phyloP scores from a whole-genome alignment of 2,329 filamentous ascomycete genomes.

The Elsinoe australis region DNA sequence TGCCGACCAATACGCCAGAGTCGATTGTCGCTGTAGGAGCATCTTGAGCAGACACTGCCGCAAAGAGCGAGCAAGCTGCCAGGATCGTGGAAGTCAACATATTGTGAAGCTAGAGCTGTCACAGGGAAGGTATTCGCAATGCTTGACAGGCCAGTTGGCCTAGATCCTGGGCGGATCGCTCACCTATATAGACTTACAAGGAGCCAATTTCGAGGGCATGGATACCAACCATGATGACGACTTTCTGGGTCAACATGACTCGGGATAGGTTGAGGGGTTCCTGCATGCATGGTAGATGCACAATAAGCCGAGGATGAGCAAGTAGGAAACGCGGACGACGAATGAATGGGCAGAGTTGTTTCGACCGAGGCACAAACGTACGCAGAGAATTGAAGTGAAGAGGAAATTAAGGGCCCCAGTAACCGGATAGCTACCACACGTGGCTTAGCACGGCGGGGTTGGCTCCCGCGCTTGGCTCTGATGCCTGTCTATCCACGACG shows the following conservation, averaged over 20 bases:
- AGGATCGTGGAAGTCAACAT: slow-evolving; percentile 2
- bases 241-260: slow-evolving; percentile 5
- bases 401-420: slow-evolving; percentile 6
- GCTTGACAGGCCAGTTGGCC: no score
- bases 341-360: background rate
- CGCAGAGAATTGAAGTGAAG: background rate
- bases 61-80: slow-evolving; percentile 4
- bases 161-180: background rate
- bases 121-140: background rate
- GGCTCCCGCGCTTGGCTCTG: background rate
- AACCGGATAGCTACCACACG: slow-evolving; percentile 15
- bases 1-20: slow-evolving; percentile 26
- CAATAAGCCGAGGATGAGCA: slow-evolving; percentile 7
- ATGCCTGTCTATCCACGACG: slow-evolving; percentile 8
- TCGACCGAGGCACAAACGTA: slow-evolving; percentile 11
- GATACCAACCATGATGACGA: slow-evolving; percentile 1
- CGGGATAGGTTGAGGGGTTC: background rate
- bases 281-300: slow-evolving; percentile 2
- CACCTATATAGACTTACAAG: slow-evolving; percentile 8
- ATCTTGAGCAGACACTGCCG: slow-evolving; percentile 11
- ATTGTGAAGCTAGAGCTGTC: background rate
- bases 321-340: background rate
- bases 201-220: background rate
- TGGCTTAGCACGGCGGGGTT: slow-evolving; percentile 11
- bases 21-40: slow-evolving; percentile 27